Conservation (phyloP, 305 asterid species). For the Rubia peregrina region DNA sequence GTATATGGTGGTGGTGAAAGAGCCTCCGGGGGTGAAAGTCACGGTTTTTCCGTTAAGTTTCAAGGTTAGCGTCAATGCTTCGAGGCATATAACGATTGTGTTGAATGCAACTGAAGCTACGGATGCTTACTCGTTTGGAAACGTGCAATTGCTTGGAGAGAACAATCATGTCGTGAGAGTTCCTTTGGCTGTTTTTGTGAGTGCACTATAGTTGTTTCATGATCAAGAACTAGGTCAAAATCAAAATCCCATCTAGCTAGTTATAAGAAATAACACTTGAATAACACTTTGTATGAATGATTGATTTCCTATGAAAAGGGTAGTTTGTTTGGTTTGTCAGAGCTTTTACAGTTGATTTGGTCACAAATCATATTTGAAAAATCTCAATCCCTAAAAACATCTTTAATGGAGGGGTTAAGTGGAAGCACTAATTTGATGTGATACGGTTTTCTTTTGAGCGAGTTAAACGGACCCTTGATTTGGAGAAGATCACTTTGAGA, state of each 20-base stretch:
- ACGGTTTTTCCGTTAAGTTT: conserved; percentile 30
- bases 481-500: no score
- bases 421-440: no score
- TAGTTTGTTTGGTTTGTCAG: neutral
- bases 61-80: conserved; percentile 33
- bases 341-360: no score
- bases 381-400: no score
- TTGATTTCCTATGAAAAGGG: neutral
- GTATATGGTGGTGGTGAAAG: conserved; percentile 36
- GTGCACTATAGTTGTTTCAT: conserved; percentile 25
- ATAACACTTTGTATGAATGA: neutral
- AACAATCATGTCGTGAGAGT: conserved; percentile 42
- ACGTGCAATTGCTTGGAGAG: conserved; percentile 38
- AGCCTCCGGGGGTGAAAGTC: conserved; percentile 46
- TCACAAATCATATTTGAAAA: no score
- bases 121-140: conserved; percentile 42
- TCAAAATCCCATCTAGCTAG: neutral
- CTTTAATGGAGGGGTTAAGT: no score
- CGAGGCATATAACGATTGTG: conserved; percentile 30
- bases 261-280: neutral
- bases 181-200: conserved; percentile 43
- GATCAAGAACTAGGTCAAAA: conserved; percentile 1
- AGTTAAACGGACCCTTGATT: no score
- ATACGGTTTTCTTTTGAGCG: no score
- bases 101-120: conserved; percentile 39